Conservation (phyloP, 2,329 filamentous ascomycete species). For the Xylaria digitata region DNA sequence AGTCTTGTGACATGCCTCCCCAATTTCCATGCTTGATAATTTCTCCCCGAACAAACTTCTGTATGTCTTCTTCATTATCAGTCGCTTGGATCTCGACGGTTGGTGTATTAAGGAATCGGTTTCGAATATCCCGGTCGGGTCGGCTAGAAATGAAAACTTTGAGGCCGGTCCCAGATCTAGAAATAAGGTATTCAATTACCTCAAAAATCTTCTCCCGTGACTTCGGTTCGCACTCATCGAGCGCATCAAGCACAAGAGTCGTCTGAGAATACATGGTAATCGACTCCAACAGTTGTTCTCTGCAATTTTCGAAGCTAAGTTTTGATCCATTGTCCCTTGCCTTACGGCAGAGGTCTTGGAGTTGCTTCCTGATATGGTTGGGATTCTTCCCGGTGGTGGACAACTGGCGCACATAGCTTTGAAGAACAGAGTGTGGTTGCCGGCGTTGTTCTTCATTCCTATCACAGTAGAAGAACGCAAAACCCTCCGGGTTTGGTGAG, state of each 20-base stretch:
- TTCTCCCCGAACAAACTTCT: conserved; percentile 4
- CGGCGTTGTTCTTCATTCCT: conserved; percentile 20
- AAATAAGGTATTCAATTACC: conserved; percentile 17
- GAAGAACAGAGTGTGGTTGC: conserved; percentile 12
- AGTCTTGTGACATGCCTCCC: neutral
- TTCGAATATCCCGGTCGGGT: conserved; percentile 30
- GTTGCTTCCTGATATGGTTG: conserved; percentile 2
- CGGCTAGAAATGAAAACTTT: conserved; percentile 35
- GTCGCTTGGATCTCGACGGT: conserved; percentile 32
- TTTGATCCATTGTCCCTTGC: neutral
- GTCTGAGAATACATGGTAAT: conserved; percentile 19
- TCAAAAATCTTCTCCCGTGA: conserved; percentile 18
- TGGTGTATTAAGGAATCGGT: conserved; percentile 7
- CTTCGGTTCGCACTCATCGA: conserved; percentile 22
- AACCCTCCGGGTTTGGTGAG: conserved; percentile 6
- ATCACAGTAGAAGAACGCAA: conserved; percentile 31
- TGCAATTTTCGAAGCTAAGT: conserved; percentile 11
- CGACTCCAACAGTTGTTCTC: conserved; percentile 21
- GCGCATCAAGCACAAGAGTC: conserved; percentile 27
- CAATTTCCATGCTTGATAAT: conserved; percentile 14
- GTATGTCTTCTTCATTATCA: conserved; percentile 26
- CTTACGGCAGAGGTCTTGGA: conserved; percentile 1
- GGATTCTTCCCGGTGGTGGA: conserved; percentile 9
- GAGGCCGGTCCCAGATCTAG: neutral
- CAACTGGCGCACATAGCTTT: conserved; percentile 26